Conservation (phyloP, 2,329 filamentous ascomycete genomes). For the Scleromitrula shiraiana region DNA sequence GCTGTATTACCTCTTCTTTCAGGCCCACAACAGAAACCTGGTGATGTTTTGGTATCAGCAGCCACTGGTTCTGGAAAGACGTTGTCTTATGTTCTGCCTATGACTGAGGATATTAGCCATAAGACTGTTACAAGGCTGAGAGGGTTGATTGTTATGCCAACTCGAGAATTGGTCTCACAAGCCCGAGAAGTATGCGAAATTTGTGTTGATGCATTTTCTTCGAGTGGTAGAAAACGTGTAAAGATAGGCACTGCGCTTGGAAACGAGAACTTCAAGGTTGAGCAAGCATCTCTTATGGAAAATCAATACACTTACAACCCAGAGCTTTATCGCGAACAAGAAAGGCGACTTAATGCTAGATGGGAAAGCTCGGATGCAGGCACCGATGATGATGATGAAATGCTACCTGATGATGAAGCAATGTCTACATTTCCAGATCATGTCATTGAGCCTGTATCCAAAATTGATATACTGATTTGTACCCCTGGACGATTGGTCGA, state of each 20-base stretch:
- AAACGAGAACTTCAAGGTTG: slow-evolving; percentile 62
- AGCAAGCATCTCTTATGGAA: slow-evolving; percentile 55
- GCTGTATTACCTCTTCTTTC: slow-evolving; percentile 71
- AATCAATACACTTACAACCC: slow-evolving; percentile 63
- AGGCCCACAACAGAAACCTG: slow-evolving; percentile 49
- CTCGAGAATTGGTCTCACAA: slow-evolving; percentile 81
- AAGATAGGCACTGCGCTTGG: slow-evolving; percentile 78
- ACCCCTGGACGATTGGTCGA: slow-evolving; percentile 90
- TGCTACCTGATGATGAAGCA: slow-evolving; percentile 29
- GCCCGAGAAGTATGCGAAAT: slow-evolving; percentile 70
- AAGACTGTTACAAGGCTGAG: slow-evolving; percentile 58
- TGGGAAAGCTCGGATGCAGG: slow-evolving; percentile 40
- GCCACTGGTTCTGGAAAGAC: slow-evolving; percentile 96
- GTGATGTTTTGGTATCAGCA: slow-evolving; percentile 84
- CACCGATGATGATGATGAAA: slow-evolving; percentile 34
- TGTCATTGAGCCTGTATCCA: slow-evolving; percentile 57
- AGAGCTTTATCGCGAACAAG: slow-evolving; percentile 41
- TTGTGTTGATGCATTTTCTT: slow-evolving; percentile 56
- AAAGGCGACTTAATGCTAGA: slow-evolving; percentile 34
- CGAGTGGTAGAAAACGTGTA: slow-evolving; percentile 53
- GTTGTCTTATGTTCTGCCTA: slow-evolving; percentile 78
- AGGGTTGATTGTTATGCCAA: slow-evolving; percentile 81
- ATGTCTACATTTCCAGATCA: slow-evolving; percentile 47
- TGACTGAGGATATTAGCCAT: slow-evolving; percentile 67
- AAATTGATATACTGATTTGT: slow-evolving; percentile 81